phyloP scores from a whole-genome alignment of 1,284 basidiomycete species.

The Melampsora occidentalis region DNA sequence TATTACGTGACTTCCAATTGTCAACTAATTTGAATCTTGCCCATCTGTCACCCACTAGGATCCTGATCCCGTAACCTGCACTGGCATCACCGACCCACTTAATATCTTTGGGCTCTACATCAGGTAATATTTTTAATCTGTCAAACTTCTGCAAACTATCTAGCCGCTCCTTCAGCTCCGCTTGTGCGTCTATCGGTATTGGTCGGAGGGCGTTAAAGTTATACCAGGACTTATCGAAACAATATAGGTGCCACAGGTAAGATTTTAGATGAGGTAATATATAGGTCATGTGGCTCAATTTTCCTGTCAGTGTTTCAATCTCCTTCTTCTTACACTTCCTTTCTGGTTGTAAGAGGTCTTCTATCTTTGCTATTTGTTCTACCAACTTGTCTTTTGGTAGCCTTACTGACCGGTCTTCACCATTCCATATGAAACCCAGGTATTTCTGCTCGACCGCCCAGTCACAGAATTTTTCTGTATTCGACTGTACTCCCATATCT shows the following conservation, averaged over 20 bases:
- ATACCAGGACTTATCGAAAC: neutral
- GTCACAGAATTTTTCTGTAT: neutral
- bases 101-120: neutral
- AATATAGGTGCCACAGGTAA: neutral
- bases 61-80: neutral
- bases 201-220: neutral
- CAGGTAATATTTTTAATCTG: neutral
- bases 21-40: neutral
- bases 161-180: neutral
- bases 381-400: neutral
- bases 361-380: neutral
- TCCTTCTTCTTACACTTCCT: neutral
- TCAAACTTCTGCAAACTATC: neutral
- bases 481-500: neutral
- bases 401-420: neutral
- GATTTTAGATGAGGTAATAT: conserved; percentile 7
- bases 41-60: neutral
- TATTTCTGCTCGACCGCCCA: neutral
- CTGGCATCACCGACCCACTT: conserved; percentile 11
- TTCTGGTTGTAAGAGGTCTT: neutral
- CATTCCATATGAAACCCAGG: neutral
- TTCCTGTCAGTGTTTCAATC: neutral
- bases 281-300: neutral
- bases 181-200: neutral
- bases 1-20: too few species aligned